Conservation (phyloP, 306 rosid genomes). For the Cicer bijugum region DNA sequence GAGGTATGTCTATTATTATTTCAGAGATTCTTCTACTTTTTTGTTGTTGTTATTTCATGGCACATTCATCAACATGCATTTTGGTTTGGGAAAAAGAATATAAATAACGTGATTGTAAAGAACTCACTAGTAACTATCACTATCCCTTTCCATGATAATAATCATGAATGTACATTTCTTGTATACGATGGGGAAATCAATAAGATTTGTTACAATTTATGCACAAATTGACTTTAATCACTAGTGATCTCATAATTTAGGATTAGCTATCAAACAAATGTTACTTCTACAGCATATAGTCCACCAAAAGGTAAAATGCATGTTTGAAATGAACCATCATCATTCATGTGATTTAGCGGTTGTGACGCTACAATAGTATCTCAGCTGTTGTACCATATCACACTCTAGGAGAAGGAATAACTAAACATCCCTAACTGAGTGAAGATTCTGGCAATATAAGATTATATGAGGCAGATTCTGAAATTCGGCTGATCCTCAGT, state of each 20-base stretch:
- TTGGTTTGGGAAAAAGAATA: slow-evolving; percentile 8
- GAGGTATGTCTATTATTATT: slow-evolving; percentile 64
- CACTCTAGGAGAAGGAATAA: slow-evolving; percentile 28
- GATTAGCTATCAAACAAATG: slow-evolving; percentile 3
- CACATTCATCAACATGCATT: slow-evolving; percentile 22
- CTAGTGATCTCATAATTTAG: slow-evolving; percentile 10
- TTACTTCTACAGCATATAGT: slow-evolving; percentile 11
- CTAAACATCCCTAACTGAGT: slow-evolving; percentile 18
- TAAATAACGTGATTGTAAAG: background rate
- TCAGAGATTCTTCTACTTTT: slow-evolving; percentile 1
- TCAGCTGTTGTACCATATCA: slow-evolving; percentile 24
- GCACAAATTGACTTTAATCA: slow-evolving; percentile 19
- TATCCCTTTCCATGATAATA: background rate
- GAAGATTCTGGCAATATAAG: slow-evolving; percentile 26
- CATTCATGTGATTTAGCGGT: slow-evolving; percentile 3
- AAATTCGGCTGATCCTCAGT: slow-evolving; percentile 23
- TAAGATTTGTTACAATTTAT: background rate
- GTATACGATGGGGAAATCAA: background rate
- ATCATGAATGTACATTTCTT: background rate
- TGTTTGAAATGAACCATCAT: slow-evolving; percentile 11
- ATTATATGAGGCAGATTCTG: slow-evolving; percentile 22
- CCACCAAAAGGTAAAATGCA: slow-evolving; percentile 16
- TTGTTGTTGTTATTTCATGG: slow-evolving; percentile 1
- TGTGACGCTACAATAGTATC: slow-evolving; percentile 1
- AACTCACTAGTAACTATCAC: background rate